phyloP scores from a whole-genome alignment of 176 grass and related monocot genomes.

The Puya raimondii region DNA sequence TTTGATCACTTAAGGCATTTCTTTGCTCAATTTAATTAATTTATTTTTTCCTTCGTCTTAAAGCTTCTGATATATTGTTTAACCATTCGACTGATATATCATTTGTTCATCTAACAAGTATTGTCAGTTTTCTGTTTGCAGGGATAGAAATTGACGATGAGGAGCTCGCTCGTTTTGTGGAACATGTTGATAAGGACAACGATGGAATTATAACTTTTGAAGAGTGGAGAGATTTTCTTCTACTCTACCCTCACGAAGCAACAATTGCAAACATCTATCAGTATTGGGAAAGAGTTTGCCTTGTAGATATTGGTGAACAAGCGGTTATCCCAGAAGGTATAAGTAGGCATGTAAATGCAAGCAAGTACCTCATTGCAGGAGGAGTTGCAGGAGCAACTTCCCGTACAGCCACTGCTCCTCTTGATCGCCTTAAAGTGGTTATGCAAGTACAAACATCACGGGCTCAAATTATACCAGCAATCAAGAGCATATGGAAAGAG shows the following conservation, averaged over 20 bases:
- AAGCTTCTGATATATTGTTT: not conserved
- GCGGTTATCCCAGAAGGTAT: slow-evolving; percentile 74
- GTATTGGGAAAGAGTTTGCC: slow-evolving; percentile 85
- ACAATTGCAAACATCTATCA: slow-evolving; percentile 84
- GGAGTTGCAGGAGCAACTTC: slow-evolving; percentile 65
- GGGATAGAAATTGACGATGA: slow-evolving; percentile 85
- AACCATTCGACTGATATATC: not conserved
- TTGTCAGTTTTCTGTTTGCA: slow-evolving; percentile 32
- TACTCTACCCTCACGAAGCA: slow-evolving; percentile 80
- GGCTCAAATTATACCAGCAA: slow-evolving; percentile 29
- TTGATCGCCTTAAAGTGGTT: slow-evolving; percentile 68
- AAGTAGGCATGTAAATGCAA: slow-evolving; percentile 60
- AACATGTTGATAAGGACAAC: slow-evolving; percentile 88
- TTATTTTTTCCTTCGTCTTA: not conserved
- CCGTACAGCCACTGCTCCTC: slow-evolving; percentile 74
- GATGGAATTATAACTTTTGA: slow-evolving; percentile 93
- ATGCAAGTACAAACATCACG: slow-evolving; percentile 72
- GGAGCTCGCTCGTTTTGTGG: slow-evolving; percentile 71
- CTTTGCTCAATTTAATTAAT: not conserved
- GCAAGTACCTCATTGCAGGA: slow-evolving; percentile 79
- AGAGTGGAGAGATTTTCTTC: slow-evolving; percentile 95
- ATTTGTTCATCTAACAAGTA: slow-evolving; percentile 25
- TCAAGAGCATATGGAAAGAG: slow-evolving; percentile 67
- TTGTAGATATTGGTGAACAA: slow-evolving; percentile 82
- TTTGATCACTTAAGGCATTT: too few species aligned